Percentiles rank a stretch among this genome's conserved stretches.
These are phyloP conservation scores for Exophiala xenobiotica DNA, from an alignment of 2,329 filamentous ascomycete genomes.

Conservation along the genomic window DNA sequence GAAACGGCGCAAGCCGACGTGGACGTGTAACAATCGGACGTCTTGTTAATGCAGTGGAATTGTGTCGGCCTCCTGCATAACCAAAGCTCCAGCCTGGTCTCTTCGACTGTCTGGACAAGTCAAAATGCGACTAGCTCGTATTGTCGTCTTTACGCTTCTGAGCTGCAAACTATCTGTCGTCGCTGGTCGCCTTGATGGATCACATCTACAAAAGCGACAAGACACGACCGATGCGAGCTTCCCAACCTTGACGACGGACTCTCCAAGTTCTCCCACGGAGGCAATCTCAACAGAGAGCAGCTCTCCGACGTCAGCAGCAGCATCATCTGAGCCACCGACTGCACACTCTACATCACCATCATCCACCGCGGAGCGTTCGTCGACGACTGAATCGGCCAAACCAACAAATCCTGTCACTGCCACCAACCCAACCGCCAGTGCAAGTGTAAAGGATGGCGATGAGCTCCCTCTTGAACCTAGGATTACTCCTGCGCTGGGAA, in stretches of 20 bases:
- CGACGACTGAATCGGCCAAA: conserved; percentile 16
- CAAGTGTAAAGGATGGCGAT: conserved; percentile 7
- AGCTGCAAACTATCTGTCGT: conserved; percentile 6
- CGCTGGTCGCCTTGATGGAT: background rate
- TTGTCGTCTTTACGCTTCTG: conserved; percentile 13
- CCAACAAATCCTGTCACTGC: conserved; percentile 21
- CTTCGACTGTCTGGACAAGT: background rate
- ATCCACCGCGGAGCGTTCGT: conserved; percentile 4
- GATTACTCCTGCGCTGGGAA: conserved; percentile 77
- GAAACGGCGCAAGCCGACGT: conserved; percentile 12
- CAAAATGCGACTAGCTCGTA: conserved; percentile 14
- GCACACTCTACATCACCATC: conserved; percentile 3
- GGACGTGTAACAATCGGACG: conserved; percentile 11
- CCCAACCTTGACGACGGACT: conserved; percentile 15
- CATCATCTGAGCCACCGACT: background rate
- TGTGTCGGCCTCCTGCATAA: background rate
- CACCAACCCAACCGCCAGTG: conserved; percentile 12
- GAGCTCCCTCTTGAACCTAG: conserved; percentile 68
- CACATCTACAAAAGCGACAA: conserved; percentile 16
- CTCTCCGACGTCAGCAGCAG: background rate
- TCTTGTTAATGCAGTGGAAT: conserved; percentile 11
- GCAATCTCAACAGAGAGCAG: conserved; percentile 2
- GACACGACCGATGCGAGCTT: conserved; percentile 10
- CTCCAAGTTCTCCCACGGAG: conserved; percentile 5
- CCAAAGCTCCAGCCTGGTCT: background rate